phyloP scores from a whole-genome alignment of 1,284 basidiomycete genomes.

The Psilocybe mexicana region DNA sequence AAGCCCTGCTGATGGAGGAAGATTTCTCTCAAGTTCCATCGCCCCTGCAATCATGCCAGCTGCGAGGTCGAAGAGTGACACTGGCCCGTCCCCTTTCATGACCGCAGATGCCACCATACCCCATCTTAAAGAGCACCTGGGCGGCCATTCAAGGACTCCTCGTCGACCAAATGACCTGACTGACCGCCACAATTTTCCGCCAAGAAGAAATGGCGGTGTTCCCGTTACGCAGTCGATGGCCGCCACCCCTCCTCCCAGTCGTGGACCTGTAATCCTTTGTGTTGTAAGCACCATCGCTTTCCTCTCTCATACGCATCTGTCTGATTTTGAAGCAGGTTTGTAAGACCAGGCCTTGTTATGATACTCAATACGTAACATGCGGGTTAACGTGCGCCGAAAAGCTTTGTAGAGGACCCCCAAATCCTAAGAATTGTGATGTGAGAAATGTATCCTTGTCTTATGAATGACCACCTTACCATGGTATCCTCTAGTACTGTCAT shows the following conservation, averaged over 20 bases:
- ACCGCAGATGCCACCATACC: constrained; percentile 6
- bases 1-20: neutral
- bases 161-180: neutral
- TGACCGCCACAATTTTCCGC: constrained; percentile 2
- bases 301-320: neutral
- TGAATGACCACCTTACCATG: neutral
- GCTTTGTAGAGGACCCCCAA: constrained; percentile 16
- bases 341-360: constrained; percentile 11
- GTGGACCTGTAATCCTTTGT: constrained; percentile 6
- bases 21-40: neutral
- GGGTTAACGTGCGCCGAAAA: constrained; percentile 24
- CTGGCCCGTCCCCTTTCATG: neutral
- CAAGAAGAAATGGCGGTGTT: too few relatives aligned
- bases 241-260: neutral
- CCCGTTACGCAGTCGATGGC: neutral
- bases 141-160: constrained; percentile 1
- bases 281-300: constrained; percentile 14
- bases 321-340: constrained; percentile 17
- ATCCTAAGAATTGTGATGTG: constrained; percentile 19
- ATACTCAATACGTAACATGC: constrained; percentile 23
- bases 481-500: constrained; percentile 23
- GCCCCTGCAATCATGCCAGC: neutral
- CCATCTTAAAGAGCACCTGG: constrained; percentile 9
- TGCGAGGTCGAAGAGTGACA: neutral
- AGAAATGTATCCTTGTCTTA: neutral